These are phyloP conservation scores for Coemansia interrupta DNA, from an alignment of 192 early-diverging fungal species.

Conservation along the genomic window DNA sequence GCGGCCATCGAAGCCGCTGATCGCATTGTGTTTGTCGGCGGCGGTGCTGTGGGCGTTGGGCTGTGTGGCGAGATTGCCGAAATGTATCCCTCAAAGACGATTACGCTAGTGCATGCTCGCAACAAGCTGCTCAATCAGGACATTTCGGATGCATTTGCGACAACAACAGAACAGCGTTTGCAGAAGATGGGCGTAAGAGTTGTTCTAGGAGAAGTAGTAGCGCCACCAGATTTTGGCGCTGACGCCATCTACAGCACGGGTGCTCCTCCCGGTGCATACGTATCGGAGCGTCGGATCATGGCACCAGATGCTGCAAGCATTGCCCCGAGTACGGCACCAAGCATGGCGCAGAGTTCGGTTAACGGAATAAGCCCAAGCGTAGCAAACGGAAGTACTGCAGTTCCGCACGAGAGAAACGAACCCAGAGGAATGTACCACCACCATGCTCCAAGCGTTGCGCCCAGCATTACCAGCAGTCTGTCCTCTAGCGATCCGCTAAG, in stretches of 20 bases:
- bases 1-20: conserved; percentile 52
- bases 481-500: conserved; percentile 7
- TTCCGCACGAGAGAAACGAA: background rate
- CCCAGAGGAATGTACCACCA: background rate
- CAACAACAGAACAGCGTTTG: conserved; percentile 18
- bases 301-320: background rate
- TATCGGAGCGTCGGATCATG: background rate
- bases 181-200: conserved; percentile 32
- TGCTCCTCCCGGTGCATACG: background rate
- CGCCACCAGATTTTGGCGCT: conserved; percentile 6
- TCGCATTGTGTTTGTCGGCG: conserved; percentile 63
- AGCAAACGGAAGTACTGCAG: background rate
- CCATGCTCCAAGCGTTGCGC: background rate
- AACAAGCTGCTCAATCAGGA: conserved; percentile 33
- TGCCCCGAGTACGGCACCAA: conserved; percentile 5
- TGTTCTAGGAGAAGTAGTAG: conserved; percentile 25
- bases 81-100: conserved; percentile 45
- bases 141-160: conserved; percentile 24
- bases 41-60: conserved; percentile 60
- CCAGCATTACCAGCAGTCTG: conserved; percentile 6
- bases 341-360: background rate
- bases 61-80: conserved; percentile 58
- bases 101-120: conserved; percentile 49
- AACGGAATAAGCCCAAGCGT: conserved; percentile 3
- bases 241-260: conserved; percentile 5